Conservation (phyloP, 805 yeast genomes). For the Candida awuae region DNA sequence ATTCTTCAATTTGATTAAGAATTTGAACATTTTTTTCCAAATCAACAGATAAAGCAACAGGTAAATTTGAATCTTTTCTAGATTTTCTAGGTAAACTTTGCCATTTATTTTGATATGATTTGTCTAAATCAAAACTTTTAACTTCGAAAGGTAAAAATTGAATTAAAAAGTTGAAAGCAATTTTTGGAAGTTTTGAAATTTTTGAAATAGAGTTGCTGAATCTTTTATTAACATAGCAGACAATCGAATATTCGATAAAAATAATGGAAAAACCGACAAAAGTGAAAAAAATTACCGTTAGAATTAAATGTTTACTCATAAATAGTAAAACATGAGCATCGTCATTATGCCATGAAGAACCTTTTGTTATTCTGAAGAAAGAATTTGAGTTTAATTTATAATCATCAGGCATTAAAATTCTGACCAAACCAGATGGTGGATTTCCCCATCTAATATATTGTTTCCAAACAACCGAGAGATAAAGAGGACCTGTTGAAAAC, state of each 20-base stretch:
- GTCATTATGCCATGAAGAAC: constrained; percentile 88
- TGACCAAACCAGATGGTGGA: constrained; percentile 55
- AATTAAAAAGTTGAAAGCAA: neutral
- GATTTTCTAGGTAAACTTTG: constrained; percentile 17
- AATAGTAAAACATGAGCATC: constrained; percentile 76
- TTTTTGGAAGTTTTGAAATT: constrained; percentile 3
- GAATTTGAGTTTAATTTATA: constrained; percentile 55
- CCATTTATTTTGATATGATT: constrained; percentile 4
- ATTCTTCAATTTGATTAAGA: constrained; percentile 9
- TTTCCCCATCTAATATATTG: constrained; percentile 77
- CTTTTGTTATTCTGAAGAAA: constrained; percentile 68
- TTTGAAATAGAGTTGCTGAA: constrained; percentile 7
- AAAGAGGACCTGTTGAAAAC: constrained; percentile 90
- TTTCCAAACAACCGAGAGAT: constrained; percentile 79
- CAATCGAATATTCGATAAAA: constrained; percentile 40
- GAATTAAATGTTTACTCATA: constrained; percentile 64
- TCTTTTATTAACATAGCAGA: constrained; percentile 14
- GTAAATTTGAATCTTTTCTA: constrained; percentile 51
- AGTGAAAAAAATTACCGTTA: constrained; percentile 67
- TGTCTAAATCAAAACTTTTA: neutral
- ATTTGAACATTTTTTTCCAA: constrained; percentile 26
- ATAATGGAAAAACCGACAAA: constrained; percentile 41
- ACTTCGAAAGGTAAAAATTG: neutral
- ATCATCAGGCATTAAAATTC: constrained; percentile 64
- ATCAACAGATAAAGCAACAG: constrained; percentile 32